Evolutionary conservation across 306 rosid genomes (phyloP).

Genomic region (Carpinus fangiana): DNA sequence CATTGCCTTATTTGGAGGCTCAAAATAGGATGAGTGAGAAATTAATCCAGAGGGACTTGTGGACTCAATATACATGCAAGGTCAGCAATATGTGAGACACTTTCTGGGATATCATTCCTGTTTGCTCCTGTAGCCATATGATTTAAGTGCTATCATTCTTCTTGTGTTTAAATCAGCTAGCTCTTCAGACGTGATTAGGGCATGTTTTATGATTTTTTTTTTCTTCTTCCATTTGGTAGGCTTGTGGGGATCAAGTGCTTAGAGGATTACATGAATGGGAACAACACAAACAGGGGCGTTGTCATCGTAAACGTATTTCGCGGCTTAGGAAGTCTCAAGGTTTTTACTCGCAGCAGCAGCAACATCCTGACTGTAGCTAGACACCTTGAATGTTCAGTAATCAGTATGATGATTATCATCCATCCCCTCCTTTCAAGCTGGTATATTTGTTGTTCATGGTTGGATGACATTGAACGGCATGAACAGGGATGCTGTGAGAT

Average conservation of each 20-base stretch:
- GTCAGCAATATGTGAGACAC: constrained; percentile 25
- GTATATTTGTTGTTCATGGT: too few species aligned
- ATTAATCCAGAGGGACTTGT: constrained; percentile 64
- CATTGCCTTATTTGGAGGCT: constrained; percentile 24
- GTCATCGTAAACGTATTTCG: constrained; percentile 74
- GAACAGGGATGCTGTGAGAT: too few species aligned
- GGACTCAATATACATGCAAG: constrained; percentile 90
- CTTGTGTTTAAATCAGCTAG: neutral
- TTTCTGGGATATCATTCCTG: neutral
- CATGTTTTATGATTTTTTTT: neutral
- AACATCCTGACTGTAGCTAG: constrained; percentile 15
- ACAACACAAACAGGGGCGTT: constrained; percentile 75
- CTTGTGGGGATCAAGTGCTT: constrained; percentile 76
- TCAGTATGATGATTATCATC: too few species aligned
- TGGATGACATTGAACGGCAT: too few species aligned
- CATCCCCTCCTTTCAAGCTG: too few species aligned
- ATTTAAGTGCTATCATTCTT: neutral
- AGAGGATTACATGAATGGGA: constrained; percentile 94
- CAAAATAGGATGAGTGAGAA: constrained; percentile 36
- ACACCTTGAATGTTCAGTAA: neutral
- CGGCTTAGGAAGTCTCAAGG: constrained; percentile 49
- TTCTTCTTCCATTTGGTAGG: constrained; percentile 46
- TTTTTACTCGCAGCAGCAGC: constrained; percentile 25
- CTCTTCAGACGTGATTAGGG: neutral
- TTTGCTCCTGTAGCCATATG: neutral